These are phyloP conservation scores for Puccinia coronata DNA, from an alignment of 1,284 basidiomycete species.

Conservation along the genomic window DNA sequence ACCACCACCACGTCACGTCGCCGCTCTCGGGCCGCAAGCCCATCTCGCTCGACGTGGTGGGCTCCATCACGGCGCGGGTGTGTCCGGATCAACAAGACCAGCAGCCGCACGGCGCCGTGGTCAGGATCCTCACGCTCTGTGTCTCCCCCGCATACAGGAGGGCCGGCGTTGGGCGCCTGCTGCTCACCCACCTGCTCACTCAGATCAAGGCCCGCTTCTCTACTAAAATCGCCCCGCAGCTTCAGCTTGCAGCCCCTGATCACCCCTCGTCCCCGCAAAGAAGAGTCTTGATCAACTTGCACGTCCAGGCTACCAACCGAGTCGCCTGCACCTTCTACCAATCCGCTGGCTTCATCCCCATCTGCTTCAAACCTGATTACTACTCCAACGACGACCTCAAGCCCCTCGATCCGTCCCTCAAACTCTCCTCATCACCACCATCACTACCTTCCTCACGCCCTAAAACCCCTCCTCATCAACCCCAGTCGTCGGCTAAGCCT, in stretches of 20 bases:
- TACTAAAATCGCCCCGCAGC: too few relatives aligned
- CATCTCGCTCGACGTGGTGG: conserved; percentile 36
- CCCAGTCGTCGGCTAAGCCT: neutral
- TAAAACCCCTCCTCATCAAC: neutral
- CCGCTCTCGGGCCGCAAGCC: conserved; percentile 35
- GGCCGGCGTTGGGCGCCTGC: conserved; percentile 13
- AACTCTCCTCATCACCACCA: neutral
- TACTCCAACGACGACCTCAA: conserved; percentile 26
- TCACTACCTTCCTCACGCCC: neutral
- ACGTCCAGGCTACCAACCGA: conserved; percentile 30
- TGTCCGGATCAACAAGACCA: neutral
- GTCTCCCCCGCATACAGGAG: conserved; percentile 9
- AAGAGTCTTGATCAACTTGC: conserved; percentile 3
- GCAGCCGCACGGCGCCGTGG: neutral
- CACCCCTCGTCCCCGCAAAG: neutral
- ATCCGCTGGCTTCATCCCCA: neutral
- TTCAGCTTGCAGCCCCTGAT: neutral
- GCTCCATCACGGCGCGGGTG: conserved; percentile 6
- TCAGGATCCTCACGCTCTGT: conserved; percentile 30
- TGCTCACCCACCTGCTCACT: conserved; percentile 4
- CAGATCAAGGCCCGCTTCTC: neutral
- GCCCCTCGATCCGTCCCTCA: conserved; percentile 2
- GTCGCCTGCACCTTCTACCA: conserved; percentile 15
- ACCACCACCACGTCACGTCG: conserved; percentile 26
- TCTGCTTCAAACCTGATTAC: conserved; percentile 26